Conservation (phyloP, 371 early-diverging fungal species). For the Mortierella sp. region DNA sequence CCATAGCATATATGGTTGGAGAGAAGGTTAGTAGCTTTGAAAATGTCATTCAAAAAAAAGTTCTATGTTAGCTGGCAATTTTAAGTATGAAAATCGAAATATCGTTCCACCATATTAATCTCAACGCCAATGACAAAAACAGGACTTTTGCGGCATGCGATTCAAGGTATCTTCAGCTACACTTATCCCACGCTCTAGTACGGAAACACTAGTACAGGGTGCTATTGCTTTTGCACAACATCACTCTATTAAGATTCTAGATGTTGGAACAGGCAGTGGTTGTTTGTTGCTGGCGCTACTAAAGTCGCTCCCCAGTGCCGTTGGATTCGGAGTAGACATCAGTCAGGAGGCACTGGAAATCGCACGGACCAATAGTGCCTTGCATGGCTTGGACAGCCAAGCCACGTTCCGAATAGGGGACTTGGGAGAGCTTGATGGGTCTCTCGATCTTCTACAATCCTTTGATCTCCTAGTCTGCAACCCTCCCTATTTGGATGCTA, state of each 20-base stretch:
- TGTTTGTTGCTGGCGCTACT: slow-evolving; percentile 76
- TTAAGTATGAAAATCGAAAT: background rate
- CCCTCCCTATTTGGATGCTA: slow-evolving; percentile 76
- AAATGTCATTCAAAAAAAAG: background rate
- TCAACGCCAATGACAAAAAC: background rate
- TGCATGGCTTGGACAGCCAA: slow-evolving; percentile 53
- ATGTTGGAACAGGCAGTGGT: slow-evolving; percentile 85
- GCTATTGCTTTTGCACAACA: slow-evolving; percentile 36
- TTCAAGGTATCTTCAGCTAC: slow-evolving; percentile 75
- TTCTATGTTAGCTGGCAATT: no score
- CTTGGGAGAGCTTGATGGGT: slow-evolving; percentile 58
- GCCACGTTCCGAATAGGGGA: slow-evolving; percentile 58
- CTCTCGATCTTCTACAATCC: slow-evolving; percentile 28
- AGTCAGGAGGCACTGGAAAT: slow-evolving; percentile 69
- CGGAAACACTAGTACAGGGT: slow-evolving; percentile 74
- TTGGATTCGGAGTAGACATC: slow-evolving; percentile 77
- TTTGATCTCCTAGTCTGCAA: slow-evolving; percentile 82
- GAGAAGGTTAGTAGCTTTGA: slow-evolving; percentile 53
- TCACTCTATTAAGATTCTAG: slow-evolving; percentile 62
- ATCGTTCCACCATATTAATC: background rate
- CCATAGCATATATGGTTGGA: slow-evolving; percentile 72
- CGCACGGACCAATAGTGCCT: slow-evolving; percentile 61
- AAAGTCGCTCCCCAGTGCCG: slow-evolving; percentile 26
- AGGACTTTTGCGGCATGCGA: slow-evolving; percentile 68
- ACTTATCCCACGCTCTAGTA: slow-evolving; percentile 79